phyloP scores from a whole-genome alignment of 257 asterid species.

The Scutellaria minor region DNA sequence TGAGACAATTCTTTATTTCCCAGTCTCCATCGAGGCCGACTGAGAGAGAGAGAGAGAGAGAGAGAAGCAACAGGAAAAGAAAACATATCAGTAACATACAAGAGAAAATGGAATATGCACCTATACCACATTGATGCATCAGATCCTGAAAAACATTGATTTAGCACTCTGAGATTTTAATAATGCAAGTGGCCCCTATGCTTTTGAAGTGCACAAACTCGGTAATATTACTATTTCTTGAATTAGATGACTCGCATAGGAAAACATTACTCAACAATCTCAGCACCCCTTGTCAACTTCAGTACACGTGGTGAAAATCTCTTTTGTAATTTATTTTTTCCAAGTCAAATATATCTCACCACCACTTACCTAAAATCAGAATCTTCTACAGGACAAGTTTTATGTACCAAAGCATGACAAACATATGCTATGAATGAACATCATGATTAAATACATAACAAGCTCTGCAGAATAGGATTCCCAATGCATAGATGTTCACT shows the following conservation, averaged over 20 bases:
- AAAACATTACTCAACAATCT: conserved; percentile 18
- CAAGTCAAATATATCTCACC: conserved; percentile 11
- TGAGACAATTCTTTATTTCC: conserved; percentile 96
- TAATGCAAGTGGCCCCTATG: conserved; percentile 3
- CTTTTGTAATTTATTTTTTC: conserved; percentile 11
- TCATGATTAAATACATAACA: background rate
- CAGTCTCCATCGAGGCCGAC: conserved; percentile 96
- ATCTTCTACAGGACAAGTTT: background rate
- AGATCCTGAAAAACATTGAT: conserved; percentile 9
- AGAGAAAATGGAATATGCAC: conserved; percentile 16
- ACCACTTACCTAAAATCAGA: conserved; percentile 8
- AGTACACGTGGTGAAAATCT: conserved; percentile 3
- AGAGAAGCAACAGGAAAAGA: background rate
- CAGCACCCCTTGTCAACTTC: conserved; percentile 15
- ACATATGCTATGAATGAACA: background rate
- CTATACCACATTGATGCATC: conserved; percentile 9
- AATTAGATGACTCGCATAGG: conserved; percentile 15
- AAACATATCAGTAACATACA: conserved; percentile 27
- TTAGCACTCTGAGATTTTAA: conserved; percentile 20
- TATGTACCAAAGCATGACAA: conserved; percentile 3
- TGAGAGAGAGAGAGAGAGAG: conserved; percentile 35
- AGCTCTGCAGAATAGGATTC: background rate
- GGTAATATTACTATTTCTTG: background rate
- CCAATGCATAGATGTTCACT: conserved; percentile 20
- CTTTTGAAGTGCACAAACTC: conserved; percentile 7